Evolutionary conservation across 2,329 filamentous ascomycete genomes (phyloP).

Genomic region (Verticillium zaregamsianum): DNA sequence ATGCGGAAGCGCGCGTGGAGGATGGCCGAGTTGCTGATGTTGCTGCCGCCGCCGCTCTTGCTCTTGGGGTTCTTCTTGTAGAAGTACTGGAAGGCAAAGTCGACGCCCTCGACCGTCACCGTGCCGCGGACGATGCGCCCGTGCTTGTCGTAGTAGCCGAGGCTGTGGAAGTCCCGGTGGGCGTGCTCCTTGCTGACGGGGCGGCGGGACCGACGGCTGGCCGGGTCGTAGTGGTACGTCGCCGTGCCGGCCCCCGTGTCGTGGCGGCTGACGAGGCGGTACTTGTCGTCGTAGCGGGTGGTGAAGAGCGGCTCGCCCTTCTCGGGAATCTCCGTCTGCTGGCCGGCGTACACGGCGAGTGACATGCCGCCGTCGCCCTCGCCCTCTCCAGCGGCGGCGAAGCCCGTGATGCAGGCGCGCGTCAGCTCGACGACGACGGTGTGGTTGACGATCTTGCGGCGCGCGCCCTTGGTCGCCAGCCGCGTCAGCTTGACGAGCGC

Average conservation of each 20-base stretch:
- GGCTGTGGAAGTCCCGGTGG: conserved; percentile 14
- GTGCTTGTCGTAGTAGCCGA: conserved; percentile 28
- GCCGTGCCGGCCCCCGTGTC: conserved; percentile 16
- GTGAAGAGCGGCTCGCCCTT: conserved; percentile 16
- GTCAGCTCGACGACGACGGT: conserved; percentile 24
- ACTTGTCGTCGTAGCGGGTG: conserved; percentile 22
- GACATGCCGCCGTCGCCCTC: conserved; percentile 16
- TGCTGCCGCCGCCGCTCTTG: no score
- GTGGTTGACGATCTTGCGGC: conserved; percentile 21
- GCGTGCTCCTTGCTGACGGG: conserved; percentile 21
- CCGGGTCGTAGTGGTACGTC: conserved; percentile 21
- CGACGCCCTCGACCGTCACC: conserved; percentile 18
- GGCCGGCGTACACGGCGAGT: conserved; percentile 24
- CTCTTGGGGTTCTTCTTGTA: conserved; percentile 28
- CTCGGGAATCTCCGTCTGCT: conserved; percentile 15
- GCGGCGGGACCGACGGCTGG: conserved; percentile 13
- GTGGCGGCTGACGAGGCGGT: conserved; percentile 18
- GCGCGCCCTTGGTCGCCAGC: conserved; percentile 25
- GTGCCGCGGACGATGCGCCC: conserved; percentile 26
- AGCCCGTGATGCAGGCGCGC: conserved; percentile 26
- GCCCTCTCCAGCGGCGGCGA: conserved; percentile 19
- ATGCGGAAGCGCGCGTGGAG: conserved; percentile 25
- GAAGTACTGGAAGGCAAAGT: conserved; percentile 29
- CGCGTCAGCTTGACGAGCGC: conserved; percentile 24
- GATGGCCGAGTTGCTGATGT: conserved; percentile 20